Conservation (phyloP, 345 rosid genomes). For the Nasturtium officinale region DNA sequence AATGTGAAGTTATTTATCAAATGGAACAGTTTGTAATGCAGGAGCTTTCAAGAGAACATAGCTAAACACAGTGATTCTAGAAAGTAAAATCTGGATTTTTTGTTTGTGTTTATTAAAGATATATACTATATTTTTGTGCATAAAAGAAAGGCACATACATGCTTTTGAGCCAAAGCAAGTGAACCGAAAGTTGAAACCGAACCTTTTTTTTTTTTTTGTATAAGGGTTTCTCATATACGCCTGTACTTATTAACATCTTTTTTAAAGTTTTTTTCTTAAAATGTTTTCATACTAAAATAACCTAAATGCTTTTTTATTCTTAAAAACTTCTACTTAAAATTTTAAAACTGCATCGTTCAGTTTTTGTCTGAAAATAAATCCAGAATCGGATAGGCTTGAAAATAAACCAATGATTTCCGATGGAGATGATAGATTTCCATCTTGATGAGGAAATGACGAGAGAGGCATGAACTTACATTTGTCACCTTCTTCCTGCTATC, state of each 20-base stretch:
- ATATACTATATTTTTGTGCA: neutral
- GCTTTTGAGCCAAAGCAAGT: neutral
- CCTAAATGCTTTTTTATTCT: neutral
- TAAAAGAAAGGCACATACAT: neutral
- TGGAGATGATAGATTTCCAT: conserved; percentile 5
- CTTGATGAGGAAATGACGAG: conserved; percentile 30
- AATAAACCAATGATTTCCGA: neutral
- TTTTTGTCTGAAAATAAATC: neutral
- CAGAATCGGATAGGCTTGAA: neutral
- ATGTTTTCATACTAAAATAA: neutral
- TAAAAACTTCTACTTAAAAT: neutral
- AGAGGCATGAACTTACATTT: conserved; percentile 26
- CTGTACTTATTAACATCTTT: neutral
- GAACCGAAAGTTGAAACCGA: neutral
- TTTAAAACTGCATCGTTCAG: neutral
- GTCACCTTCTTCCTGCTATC: conserved; percentile 37
- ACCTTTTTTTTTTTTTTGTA: neutral
- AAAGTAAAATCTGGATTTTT: neutral
- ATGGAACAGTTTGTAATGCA: no score
- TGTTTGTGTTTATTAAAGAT: neutral
- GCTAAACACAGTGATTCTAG: neutral
- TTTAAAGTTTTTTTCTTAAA: neutral
- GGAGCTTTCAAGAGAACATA: no score
- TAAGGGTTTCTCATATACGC: neutral
- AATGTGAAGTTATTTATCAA: no score